Conservation (phyloP, 2,329 filamentous ascomycete species). For the Diaporthe sp. region DNA sequence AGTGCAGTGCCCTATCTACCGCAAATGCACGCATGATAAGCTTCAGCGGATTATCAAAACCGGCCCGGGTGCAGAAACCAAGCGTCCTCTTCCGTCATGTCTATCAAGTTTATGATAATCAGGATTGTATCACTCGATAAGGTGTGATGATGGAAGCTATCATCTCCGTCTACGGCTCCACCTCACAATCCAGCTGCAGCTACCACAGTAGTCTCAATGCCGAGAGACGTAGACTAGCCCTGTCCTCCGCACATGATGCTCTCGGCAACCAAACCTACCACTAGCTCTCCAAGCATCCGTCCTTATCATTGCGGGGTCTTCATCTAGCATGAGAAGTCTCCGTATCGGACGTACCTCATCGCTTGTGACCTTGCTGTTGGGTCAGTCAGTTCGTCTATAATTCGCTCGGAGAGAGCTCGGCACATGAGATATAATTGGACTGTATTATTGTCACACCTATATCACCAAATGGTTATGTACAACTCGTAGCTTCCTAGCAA, state of each 20-base stretch:
- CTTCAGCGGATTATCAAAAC: neutral
- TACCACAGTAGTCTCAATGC: conserved; percentile 1
- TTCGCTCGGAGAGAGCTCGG: conserved; percentile 33
- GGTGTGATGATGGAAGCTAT: neutral
- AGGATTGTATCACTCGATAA: neutral
- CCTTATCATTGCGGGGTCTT: conserved; percentile 40
- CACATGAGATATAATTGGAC: neutral
- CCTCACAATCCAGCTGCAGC: neutral
- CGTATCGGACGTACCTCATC: conserved; percentile 34
- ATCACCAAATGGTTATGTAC: neutral
- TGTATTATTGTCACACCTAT: neutral
- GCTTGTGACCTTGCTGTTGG: conserved; percentile 1
- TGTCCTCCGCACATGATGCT: neutral
- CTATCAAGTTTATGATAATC: neutral
- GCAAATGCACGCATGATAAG: neutral
- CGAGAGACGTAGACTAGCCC: neutral
- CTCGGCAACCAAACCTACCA: neutral
- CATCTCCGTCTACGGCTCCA: neutral
- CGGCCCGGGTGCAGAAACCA: neutral
- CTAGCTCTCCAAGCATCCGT: conserved; percentile 10
- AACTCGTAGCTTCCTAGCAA: neutral
- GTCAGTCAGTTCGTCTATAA: conserved; percentile 26
- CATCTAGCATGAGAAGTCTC: conserved; percentile 29
- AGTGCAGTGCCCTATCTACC: neutral
- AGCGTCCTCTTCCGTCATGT: neutral